These are phyloP conservation scores for Leccinum obscurum DNA, from an alignment of 768 basidiomycete species.

Conservation along the genomic window DNA sequence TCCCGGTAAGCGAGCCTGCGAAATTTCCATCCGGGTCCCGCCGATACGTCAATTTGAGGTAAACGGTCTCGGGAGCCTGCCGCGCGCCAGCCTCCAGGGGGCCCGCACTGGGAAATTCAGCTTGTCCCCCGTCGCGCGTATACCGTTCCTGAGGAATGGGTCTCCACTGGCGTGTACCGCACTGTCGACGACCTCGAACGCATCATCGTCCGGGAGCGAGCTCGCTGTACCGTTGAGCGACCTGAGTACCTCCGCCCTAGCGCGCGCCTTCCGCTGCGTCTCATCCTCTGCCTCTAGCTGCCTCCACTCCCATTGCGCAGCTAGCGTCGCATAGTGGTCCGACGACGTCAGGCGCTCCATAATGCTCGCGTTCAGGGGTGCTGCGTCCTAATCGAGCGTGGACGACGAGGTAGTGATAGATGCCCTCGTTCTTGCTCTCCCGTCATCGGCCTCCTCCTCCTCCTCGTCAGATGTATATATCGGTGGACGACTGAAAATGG, in stretches of 20 bases:
- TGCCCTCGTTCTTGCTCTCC: slow-evolving; percentile 27
- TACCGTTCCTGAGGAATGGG: slow-evolving; percentile 33
- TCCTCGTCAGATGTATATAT: slow-evolving; percentile 56
- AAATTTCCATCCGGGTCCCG: too few relatives aligned
- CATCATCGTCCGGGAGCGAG: slow-evolving; percentile 27
- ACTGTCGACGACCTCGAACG: slow-evolving; percentile 38
- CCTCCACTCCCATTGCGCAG: slow-evolving; percentile 27
- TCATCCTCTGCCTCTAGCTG: slow-evolving; percentile 38
- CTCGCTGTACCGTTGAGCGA: slow-evolving; percentile 32
- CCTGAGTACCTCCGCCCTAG: slow-evolving; percentile 36
- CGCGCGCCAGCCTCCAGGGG: slow-evolving; percentile 26
- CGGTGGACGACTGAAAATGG: slow-evolving; percentile 61
- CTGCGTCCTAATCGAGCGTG: slow-evolving; percentile 46
- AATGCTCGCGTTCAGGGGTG: slow-evolving; percentile 44
- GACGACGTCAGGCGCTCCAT: slow-evolving; percentile 34
- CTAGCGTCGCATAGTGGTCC: slow-evolving; percentile 31
- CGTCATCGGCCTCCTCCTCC: slow-evolving; percentile 24
- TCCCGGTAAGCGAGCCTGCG: too few relatives aligned
- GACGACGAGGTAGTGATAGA: slow-evolving; percentile 32
- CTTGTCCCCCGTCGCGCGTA: slow-evolving; percentile 25
- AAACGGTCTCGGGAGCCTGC: slow-evolving; percentile 36
- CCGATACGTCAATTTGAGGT: too few relatives aligned
- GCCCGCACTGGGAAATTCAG: slow-evolving; percentile 38
- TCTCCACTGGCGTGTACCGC: too few relatives aligned
- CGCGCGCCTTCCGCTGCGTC: slow-evolving; percentile 45